Conservation (phyloP, 139 green algal species). For the Ettlia oleoabundans region DNA sequence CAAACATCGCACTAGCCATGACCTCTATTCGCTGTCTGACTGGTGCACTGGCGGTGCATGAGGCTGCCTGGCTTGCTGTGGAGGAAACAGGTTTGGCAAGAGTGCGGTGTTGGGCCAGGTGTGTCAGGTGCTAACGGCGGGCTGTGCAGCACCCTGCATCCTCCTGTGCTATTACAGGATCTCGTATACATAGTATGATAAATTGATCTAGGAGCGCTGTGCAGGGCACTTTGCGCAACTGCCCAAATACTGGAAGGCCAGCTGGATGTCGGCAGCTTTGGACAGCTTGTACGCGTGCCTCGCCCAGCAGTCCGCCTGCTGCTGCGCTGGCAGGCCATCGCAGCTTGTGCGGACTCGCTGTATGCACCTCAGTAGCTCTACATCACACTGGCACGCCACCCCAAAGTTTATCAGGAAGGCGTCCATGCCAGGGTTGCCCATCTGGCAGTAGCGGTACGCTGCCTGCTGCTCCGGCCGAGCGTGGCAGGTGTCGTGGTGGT, state of each 20-base stretch:
- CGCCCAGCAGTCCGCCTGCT: neutral
- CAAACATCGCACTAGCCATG: no score
- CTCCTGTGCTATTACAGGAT: no score
- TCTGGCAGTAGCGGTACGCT: neutral
- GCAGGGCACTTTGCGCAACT: neutral
- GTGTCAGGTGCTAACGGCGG: no score
- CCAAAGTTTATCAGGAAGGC: neutral
- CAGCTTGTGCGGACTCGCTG: neutral
- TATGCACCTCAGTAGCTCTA: neutral
- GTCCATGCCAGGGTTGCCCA: neutral
- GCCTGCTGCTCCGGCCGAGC: neutral
- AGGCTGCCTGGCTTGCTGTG: no score
- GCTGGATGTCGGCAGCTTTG: neutral
- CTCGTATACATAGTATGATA: no score
- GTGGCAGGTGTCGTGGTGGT: neutral
- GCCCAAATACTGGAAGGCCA: neutral
- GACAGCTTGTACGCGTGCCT: neutral
- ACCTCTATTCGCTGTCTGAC: no score
- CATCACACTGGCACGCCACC: neutral
- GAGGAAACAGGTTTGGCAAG: no score
- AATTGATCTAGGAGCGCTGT: no score
- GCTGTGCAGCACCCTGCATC: no score
- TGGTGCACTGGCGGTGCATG: no score
- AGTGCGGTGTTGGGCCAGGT: no score
- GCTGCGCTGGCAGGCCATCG: neutral